These are phyloP conservation scores for Ensete ventricosum DNA, from an alignment of 176 grass and related monocot genomes.

Conservation along the genomic window DNA sequence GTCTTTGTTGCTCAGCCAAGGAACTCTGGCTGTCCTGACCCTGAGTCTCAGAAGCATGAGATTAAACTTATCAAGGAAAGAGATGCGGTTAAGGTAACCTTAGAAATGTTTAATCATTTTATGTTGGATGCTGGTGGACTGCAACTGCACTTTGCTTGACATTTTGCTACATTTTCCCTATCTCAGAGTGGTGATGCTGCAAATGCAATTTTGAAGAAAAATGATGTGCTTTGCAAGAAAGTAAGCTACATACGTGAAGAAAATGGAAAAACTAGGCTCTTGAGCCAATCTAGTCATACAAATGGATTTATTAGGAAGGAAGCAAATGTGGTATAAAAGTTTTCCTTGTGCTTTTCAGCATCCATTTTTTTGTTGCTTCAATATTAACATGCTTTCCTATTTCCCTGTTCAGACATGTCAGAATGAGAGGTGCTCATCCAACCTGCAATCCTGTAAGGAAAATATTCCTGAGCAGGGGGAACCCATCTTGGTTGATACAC, in stretches of 20 bases:
- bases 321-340: not conserved
- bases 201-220: not conserved
- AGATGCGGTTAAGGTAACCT: constrained; percentile 1
- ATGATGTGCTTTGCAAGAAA: constrained; percentile 9
- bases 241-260: not conserved
- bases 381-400: not conserved
- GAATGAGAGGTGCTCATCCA: not conserved
- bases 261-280: not conserved
- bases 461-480: not conserved
- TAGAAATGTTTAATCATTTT: not conserved
- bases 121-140: not conserved
- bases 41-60: not conserved
- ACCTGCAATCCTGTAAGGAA: not conserved
- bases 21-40: not conserved
- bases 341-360: not conserved
- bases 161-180: not conserved
- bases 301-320: not conserved
- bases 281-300: not conserved
- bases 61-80: not conserved
- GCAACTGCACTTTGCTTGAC: not conserved
- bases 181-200: constrained; percentile 4
- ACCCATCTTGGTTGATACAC: not conserved
- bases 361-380: not conserved
- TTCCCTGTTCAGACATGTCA: not conserved
- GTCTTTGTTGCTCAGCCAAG: not conserved